Base-by-base conservation (phyloP, 2,329 filamentous ascomycete genomes). In the Monosporascus sp. region DNA sequence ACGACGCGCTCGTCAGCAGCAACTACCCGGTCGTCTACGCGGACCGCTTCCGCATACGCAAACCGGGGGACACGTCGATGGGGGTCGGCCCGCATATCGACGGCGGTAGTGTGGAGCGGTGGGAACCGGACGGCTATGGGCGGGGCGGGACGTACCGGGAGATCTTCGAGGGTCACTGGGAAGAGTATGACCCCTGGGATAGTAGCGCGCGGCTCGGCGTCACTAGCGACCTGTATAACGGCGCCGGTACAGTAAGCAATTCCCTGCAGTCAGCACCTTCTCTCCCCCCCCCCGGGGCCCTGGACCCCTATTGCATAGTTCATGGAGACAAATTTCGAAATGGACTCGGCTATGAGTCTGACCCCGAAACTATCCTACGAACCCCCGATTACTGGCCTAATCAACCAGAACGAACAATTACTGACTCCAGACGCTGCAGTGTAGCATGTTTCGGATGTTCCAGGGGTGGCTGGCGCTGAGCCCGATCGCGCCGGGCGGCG, bases 381-480 rank as follows among this genome's bases (percentile, higher is more conserved):
- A 14, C 11, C 9, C 31, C 31, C 31, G 11, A 35, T 35, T 14
- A 35, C 9, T 14, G 31, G 31, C 31, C 9, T 14, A 35, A 35
- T 11, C 9, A 35, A 35, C 9, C 31, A 14, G 31, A 35, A 35
- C 9, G 31, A 5, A 35, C 9, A 35, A 5, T 35, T 35, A 14
- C 31, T 35, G 31, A 35, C 31, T 35, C 4, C 31, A 35, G 31
- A 14, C 31, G 31, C 31, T 35, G 31, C 31, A 35, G 31, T 96
- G 91, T 71, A 87, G 80, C 53, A 90, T 91, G 76, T 91, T 96
- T 71, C 81, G 92, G 24, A 88, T 91, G 79, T 93, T 89, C 70
- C 92, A 96, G 71, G 91, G 90, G n/a, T 96, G 91, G 91, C 72
- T 96, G 51, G 81, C 81, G 52, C 85, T 96, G 76, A 90, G 86